phyloP scores from a whole-genome alignment of 2,329 filamentous ascomycete species.

The Exophiala xenobiotica region DNA sequence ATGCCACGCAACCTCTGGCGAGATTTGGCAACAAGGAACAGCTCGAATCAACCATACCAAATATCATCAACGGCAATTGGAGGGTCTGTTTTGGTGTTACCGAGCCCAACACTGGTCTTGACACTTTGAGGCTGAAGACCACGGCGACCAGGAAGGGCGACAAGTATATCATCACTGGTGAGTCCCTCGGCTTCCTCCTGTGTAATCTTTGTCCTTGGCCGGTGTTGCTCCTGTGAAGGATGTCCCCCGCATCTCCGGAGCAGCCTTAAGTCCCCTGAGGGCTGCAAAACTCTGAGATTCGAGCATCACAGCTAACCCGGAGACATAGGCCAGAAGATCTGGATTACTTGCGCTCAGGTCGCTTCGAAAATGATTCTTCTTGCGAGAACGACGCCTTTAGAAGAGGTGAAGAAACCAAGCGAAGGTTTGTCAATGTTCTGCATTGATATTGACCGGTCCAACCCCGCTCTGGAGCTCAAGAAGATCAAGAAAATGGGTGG shows the following conservation, averaged over 20 bases:
- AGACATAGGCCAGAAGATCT: conserved; percentile 68
- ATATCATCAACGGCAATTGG: conserved; percentile 69
- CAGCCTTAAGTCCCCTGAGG: no score
- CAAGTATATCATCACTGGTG: conserved; percentile 57
- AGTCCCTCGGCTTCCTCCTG: no score
- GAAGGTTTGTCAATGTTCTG: conserved; percentile 78
- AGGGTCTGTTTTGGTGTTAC: conserved; percentile 80
- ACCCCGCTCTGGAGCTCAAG: conserved; percentile 64
- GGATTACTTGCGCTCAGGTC: conserved; percentile 83
- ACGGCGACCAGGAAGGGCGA: conserved; percentile 60
- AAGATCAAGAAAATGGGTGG: conserved; percentile 85
- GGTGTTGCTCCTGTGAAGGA: no score
- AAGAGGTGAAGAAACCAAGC: conserved; percentile 67
- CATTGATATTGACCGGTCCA: conserved; percentile 65
- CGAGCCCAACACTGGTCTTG: conserved; percentile 77
- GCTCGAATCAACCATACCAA: conserved; percentile 62
- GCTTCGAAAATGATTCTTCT: conserved; percentile 81
- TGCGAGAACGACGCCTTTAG: conserved; percentile 69
- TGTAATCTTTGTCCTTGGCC: no score
- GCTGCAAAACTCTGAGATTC: no score
- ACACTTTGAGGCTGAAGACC: conserved; percentile 71
- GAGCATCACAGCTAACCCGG: not conserved
- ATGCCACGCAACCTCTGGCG: conserved; percentile 69
- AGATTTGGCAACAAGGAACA: conserved; percentile 69
- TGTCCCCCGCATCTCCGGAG: no score